phyloP scores from a whole-genome alignment of 1,284 basidiomycete genomes.

The Apiotrichum mycotoxinovorans region DNA sequence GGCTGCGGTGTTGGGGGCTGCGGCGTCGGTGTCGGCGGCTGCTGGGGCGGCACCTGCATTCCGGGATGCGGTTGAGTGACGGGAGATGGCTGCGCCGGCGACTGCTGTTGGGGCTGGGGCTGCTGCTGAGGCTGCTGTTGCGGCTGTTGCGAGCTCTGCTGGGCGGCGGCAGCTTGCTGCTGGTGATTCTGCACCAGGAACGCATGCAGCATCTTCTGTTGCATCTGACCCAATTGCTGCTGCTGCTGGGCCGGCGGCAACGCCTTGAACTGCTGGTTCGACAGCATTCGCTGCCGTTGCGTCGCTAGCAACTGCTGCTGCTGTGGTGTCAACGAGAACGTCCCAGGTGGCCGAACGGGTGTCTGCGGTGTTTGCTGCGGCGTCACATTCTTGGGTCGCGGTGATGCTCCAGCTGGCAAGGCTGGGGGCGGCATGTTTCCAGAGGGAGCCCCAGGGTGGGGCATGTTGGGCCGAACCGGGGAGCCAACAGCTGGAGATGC shows the following conservation, averaged over 20 bases:
- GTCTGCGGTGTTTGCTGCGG: slow-evolving; percentile 7
- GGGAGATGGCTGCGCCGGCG: slow-evolving; percentile 18
- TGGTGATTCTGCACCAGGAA: slow-evolving; percentile 22
- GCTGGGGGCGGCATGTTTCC: slow-evolving; percentile 22
- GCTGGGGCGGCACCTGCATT: slow-evolving; percentile 1
- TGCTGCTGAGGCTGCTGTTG: slow-evolving; percentile 26
- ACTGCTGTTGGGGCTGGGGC: slow-evolving; percentile 21
- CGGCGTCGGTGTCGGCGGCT: slow-evolving; percentile 12
- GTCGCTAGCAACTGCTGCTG: slow-evolving; percentile 35
- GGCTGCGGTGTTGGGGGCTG: slow-evolving; percentile 25
- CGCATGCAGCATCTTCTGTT: slow-evolving; percentile 29
- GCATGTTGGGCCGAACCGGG: slow-evolving; percentile 17
- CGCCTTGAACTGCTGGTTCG: slow-evolving; percentile 28
- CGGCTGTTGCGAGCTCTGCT: slow-evolving; percentile 27
- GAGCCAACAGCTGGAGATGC: slow-evolving; percentile 23
- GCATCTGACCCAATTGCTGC: slow-evolving; percentile 31
- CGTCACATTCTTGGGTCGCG: slow-evolving; percentile 15
- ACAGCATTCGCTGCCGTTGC: slow-evolving; percentile 21
- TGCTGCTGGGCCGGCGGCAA: slow-evolving; percentile 38
- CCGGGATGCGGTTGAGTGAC: slow-evolving; percentile 1
- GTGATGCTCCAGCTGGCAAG: slow-evolving; percentile 18
- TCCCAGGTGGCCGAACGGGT: slow-evolving; percentile 3
- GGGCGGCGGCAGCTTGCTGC: slow-evolving; percentile 14
- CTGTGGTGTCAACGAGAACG: slow-evolving; percentile 25
- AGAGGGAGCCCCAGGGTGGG: slow-evolving; percentile 3